These are phyloP conservation scores for Remersonia thermophila DNA, from an alignment of 2,329 filamentous ascomycete species.

Conservation along the genomic window DNA sequence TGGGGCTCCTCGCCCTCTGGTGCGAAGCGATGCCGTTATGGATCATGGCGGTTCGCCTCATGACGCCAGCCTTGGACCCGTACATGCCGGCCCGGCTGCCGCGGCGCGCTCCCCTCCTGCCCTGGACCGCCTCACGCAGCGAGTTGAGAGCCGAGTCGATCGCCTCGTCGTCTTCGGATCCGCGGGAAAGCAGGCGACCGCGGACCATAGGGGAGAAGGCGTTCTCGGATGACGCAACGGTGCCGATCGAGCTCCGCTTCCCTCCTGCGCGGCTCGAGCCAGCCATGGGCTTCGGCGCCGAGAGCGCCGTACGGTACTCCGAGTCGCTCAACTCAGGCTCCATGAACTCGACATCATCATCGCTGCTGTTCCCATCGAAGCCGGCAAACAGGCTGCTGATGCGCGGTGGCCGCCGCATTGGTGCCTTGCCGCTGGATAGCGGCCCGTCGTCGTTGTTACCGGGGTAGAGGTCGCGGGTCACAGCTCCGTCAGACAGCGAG, in stretches of 20 bases:
- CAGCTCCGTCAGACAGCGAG: conserved; percentile 19
- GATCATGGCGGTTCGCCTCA: conserved; percentile 69
- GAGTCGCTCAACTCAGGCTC: conserved; percentile 52
- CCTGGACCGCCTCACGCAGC: conserved; percentile 15
- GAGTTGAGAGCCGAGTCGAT: conserved; percentile 11
- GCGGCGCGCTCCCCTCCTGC: conserved; percentile 14
- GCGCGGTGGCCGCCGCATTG: conserved; percentile 57
- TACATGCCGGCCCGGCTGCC: conserved; percentile 20
- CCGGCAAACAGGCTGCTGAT: conserved; percentile 80
- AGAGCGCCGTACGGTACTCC: conserved; percentile 54
- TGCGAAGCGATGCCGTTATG: conserved; percentile 66
- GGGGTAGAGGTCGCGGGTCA: conserved; percentile 55
- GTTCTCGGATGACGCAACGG: conserved; percentile 32
- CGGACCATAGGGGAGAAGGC: conserved; percentile 20
- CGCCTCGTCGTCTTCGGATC: not conserved
- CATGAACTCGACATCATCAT: conserved; percentile 50
- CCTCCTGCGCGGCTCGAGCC: conserved; percentile 24
- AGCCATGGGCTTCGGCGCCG: conserved; percentile 43
- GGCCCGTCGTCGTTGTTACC: conserved; percentile 74
- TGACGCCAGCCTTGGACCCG: conserved; percentile 42
- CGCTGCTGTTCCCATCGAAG: conserved; percentile 61
- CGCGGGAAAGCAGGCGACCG: no score
- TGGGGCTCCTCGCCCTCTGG: conserved; percentile 53
- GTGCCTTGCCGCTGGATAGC: conserved; percentile 45
- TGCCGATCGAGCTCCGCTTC: conserved; percentile 32